Evolutionary conservation across 208 protist genomes (phyloP).

Genomic region (Acanthamoeba polyphaga): DNA sequence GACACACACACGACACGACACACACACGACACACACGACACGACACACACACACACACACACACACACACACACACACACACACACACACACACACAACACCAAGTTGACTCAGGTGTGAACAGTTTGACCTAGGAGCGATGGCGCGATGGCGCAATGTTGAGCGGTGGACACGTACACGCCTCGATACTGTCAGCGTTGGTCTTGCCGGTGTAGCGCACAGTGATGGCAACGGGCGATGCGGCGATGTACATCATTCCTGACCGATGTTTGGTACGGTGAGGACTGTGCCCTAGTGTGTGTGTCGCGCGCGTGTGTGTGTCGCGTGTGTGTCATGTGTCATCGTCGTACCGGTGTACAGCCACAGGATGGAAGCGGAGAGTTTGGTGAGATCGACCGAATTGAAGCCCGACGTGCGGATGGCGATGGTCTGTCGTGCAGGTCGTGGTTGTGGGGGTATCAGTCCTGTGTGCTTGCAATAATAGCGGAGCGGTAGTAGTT

Average conservation of each 20-base stretch:
- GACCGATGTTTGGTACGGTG: no score
- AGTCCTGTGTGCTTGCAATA: no score
- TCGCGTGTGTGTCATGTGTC: background rate
- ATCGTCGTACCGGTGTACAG: background rate
- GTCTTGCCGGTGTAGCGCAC: slow-evolving; percentile 20
- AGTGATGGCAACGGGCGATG: slow-evolving; percentile 25
- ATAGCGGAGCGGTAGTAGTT: no score
- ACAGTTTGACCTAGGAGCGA: no score
- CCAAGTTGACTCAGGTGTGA: background rate
- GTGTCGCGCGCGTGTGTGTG: background rate
- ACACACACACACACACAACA: background rate
- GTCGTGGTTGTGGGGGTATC: no score
- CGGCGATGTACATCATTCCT: slow-evolving; percentile 75
- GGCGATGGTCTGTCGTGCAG: background rate
- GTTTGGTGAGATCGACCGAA: slow-evolving; percentile 12
- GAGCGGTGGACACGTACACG: background rate
- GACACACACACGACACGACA: background rate
- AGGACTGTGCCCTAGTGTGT: no score
- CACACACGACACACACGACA: background rate
- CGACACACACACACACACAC: background rate
- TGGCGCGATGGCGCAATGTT: background rate
- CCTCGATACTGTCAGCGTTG: background rate
- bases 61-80: no score
- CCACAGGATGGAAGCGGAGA: background rate
- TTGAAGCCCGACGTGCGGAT: slow-evolving; percentile 31